Base-by-base conservation (phyloP, 768 basidiomycete genomes). In the Chiua virens region DNA sequence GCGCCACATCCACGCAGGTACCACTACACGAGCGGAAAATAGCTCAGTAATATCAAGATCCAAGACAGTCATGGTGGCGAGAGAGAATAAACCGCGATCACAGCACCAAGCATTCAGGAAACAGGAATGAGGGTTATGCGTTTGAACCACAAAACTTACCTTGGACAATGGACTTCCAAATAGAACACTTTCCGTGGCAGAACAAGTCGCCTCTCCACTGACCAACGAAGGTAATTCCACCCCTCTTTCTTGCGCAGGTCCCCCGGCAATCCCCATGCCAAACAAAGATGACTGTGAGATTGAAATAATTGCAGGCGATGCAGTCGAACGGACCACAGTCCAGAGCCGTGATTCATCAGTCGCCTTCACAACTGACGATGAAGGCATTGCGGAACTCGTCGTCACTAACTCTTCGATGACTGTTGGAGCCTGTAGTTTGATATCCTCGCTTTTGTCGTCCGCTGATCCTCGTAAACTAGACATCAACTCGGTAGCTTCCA, bases 121-220 rank as follows among this genome's bases (percentile, higher is more conserved):
- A n/a, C 32, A 34, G 21, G 42, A 53, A 45, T 27, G 44, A 53
- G 55, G 61, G 32, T 4, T 21, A 43, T 54, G 49, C 45, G 43
- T 42, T 35, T 22, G 23, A 30, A 45, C 45, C 25, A 56, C 42
- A 45, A 42, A 40, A 48, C 65, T 45, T 37, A 64, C 63, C 49
- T 49, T 14, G 15, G 40, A 6, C 10, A 45, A 40, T 5, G 49
- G 28, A 43, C 59, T 55, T 9, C 77, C 80, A 56, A 85, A 80
- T 45, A 85, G 64, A 11, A 75, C 59, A 65, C 79, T 83, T 38
- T 58, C 58, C 13, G 72, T 54, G 21, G 76, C 64, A 4, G 68
- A 58, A 41, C 53, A 55, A 13, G 39, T 8, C n/a, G 13, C 32
- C 22, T 20, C 32, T 27, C 27, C 41, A 40, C n/a, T 3, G 11